Conservation (phyloP, 768 basidiomycete species). For the Hydnomerulius pinastri region DNA sequence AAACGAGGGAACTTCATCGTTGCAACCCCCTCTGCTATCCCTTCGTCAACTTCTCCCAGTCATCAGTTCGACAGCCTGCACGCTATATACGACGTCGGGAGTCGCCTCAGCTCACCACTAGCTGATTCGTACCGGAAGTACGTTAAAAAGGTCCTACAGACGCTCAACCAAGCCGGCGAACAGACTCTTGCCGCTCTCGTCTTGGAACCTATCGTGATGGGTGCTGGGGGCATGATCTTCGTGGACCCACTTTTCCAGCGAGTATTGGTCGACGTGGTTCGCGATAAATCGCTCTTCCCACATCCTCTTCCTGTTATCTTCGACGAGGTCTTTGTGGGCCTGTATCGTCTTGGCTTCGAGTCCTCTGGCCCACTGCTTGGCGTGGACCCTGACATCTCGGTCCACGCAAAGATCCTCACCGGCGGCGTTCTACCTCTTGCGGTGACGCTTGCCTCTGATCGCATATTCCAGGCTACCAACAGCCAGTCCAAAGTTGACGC, state of each 20-base stretch:
- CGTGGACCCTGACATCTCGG: conserved; percentile 81
- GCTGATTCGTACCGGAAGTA: conserved; percentile 63
- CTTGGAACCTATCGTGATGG: conserved; percentile 90
- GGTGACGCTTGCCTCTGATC: conserved; percentile 78
- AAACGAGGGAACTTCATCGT: conserved; percentile 58
- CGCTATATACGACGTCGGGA: conserved; percentile 69
- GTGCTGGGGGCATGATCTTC: conserved; percentile 96
- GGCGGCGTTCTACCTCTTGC: conserved; percentile 90
- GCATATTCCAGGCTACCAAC: conserved; percentile 79
- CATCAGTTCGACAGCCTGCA: conserved; percentile 44
- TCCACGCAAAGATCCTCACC: conserved; percentile 91
- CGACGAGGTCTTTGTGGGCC: conserved; percentile 94
- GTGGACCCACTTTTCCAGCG: conserved; percentile 97
- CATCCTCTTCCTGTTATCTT: conserved; percentile 85
- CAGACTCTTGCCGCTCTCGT: conserved; percentile 72
- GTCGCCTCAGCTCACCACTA: conserved; percentile 59
- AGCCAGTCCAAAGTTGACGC: conserved; percentile 80
- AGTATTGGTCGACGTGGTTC: conserved; percentile 78
- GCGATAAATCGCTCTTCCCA: conserved; percentile 42
- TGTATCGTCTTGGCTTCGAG: conserved; percentile 82
- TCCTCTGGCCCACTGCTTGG: conserved; percentile 68
- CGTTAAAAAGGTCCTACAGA: conserved; percentile 52
- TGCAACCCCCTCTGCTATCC: conserved; percentile 52
- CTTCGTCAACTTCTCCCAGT: conserved; percentile 22
- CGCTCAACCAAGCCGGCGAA: conserved; percentile 41